Evolutionary conservation across 352 stramenopile species (phyloP), one percentile per base, ranked within the genome.

Genomic region (Pythium aristosporum): DNA sequence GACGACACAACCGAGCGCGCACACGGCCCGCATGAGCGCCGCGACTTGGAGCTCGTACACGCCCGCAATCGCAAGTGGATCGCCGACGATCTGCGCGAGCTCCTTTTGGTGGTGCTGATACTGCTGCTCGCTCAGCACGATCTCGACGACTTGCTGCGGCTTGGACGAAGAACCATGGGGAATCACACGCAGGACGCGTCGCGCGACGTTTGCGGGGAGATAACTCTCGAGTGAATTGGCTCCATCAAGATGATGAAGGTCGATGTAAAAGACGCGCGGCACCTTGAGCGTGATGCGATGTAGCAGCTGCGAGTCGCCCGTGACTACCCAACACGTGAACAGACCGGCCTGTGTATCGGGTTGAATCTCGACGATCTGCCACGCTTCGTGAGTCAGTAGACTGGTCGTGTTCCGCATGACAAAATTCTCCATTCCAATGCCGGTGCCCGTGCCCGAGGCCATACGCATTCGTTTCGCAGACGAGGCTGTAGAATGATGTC

Each of bases 301-400:
- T 3, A 91, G 74, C 68, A 89, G 75, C 43, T 87, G 82, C 16
- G 82, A 87, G 16, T 88, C 74, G 9, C 68, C 79, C 25, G 97
- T 97, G 69, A 99, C 88, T n/a, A 98, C 92, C 90, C 94, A 99
- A n/a, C 98, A 85, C 25, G 91, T 88, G 58, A 98, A 98, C 13
- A 89, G 80, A 34, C 96, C 96, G 43, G 74, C 73, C 47, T 77
- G 69, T 1, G 61, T 61, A n/a, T 92, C 83, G 46, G 82, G 81
- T 59, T 88, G 79, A 57, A 94, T 84, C 63, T 94, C 85, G 44
- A 94, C 75, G 64, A 94, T 86, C 47, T 94, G 82, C 85, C 85
- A 94, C 28, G 80, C 76, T 46, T 94, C 80, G 6, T 77, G 73
- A 11, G 87, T 73, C 30, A 93, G 52, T 7, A 81, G 62, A 52